A percentile compares a stretch with the other conserved stretches of the same genome.
These are phyloP conservation scores for Triadica sebifera DNA, from an alignment of 345 rosid species.

Conservation along the genomic window DNA sequence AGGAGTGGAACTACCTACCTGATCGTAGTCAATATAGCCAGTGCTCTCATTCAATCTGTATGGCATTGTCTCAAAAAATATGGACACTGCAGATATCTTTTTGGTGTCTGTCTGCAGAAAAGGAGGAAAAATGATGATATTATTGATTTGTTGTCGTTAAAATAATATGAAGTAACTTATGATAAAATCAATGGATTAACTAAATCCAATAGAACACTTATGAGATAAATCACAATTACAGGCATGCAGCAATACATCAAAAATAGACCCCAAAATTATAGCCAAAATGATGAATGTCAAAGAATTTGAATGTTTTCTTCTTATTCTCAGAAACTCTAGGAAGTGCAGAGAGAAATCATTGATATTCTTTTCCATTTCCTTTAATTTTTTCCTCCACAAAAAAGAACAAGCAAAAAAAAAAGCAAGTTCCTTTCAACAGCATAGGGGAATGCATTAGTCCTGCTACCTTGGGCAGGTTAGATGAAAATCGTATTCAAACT, in stretches of 20 bases:
- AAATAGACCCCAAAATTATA: neutral
- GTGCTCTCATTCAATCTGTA: conserved; percentile 93
- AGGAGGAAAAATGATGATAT: conserved; percentile 12
- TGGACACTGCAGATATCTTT: conserved; percentile 96
- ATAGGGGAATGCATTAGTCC: neutral
- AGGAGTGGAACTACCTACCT: conserved; percentile 43
- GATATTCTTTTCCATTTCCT: no score
- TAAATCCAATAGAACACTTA: neutral
- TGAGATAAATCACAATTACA: neutral
- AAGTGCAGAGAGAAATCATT: no score
- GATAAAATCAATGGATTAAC: neutral
- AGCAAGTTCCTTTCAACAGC: neutral
- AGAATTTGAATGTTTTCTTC: neutral
- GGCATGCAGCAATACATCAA: no score
- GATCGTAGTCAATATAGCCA: conserved; percentile 93
- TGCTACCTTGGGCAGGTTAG: neutral
- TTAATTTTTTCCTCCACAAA: no score
- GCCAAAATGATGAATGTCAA: neutral
- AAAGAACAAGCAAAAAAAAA: no score
- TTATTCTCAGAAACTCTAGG: no score
- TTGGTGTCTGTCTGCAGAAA: conserved; percentile 91
- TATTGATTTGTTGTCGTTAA: neutral
- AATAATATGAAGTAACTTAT: neutral
- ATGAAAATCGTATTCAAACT: neutral
- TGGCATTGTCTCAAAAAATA: conserved; percentile 99